Evolutionary conservation across 768 basidiomycete genomes (phyloP), one percentile per base, ranked within the genome.

Genomic region (Naganishia friedmannii): DNA sequence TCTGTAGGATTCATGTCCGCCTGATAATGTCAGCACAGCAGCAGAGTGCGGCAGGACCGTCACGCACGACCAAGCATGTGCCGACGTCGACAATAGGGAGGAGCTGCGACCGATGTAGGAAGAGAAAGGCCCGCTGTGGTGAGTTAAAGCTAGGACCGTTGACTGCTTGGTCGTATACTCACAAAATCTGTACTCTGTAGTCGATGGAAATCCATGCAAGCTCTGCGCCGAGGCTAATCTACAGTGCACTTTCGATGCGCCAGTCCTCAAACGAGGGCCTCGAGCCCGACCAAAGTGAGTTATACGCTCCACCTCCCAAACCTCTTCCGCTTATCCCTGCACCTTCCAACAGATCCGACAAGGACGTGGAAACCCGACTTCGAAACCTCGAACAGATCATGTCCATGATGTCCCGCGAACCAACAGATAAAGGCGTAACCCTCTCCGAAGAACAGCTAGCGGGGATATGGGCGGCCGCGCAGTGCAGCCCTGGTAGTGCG

Each of bases 121-220:
- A 73, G 53, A 31, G 69, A 26, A 73, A 73, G 66, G 69, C 72
- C 6, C 34, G 69, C 19, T 73, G 72, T 58, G 72, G 72, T 73
- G 42, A 23, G 29, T 69, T 1, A 0, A 5, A 19, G 21, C 15
- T n/a, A 13, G 19, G 58, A 23, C 9, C 17, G 17, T n/a, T 7
- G 23, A n/a, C 7, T 12, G 3, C 12, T n/a, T n/a, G 48, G n/a
- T n/a, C 3, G 3, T 3, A 31, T 26, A n/a, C 37, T 65, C 34
- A 21, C 45, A 12, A 4, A 26, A 23, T 8, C 17, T 28, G 57
- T 66, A 34, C 42, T 58, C 6, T 37, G 12, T 34, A 26, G 29
- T 42, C 53, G 73, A 71, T 32, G 42, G 56, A 2, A 66, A 68
- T 32, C 73, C 70, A 23, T 73, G 73, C 53, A 29, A 53, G 28